These are phyloP conservation scores for Fusarium sarcochroum DNA, from an alignment of 2,329 filamentous ascomycete genomes.

Conservation along the genomic window DNA sequence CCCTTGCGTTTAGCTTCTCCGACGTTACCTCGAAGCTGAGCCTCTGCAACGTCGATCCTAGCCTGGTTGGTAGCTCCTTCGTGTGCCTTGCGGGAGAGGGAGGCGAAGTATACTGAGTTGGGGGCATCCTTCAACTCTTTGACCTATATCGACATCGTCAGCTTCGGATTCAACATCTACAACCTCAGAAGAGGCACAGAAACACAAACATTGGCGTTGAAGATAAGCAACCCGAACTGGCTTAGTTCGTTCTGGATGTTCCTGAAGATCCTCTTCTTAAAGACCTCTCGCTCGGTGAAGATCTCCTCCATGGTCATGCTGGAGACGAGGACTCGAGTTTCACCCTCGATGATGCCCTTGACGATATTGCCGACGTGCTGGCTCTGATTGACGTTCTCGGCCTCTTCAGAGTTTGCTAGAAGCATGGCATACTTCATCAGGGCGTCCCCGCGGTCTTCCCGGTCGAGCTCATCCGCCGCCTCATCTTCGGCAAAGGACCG, in stretches of 20 bases:
- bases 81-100: constrained; percentile 85
- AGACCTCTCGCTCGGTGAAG: constrained; percentile 81
- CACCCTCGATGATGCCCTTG: constrained; percentile 91
- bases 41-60: constrained; percentile 74
- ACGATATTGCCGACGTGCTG: constrained; percentile 86
- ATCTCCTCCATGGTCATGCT: constrained; percentile 96
- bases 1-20: constrained; percentile 84
- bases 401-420: constrained; percentile 74
- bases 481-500: constrained; percentile 22
- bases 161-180: neutral
- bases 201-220: constrained; percentile 72
- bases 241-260: constrained; percentile 85
- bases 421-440: constrained; percentile 88
- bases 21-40: constrained; percentile 76
- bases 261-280: constrained; percentile 80
- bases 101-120: constrained; percentile 86
- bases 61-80: constrained; percentile 89
- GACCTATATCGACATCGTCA: constrained; percentile 54
- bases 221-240: constrained; percentile 84
- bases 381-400: constrained; percentile 55
- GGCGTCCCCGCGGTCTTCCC: constrained; percentile 70
- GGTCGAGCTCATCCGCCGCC: constrained; percentile 42
- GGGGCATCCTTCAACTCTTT: constrained; percentile 90
- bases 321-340: constrained; percentile 85
- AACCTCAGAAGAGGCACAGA: neutral